These are phyloP conservation scores for Backusella mclennaniae DNA, from an alignment of 192 early-diverging fungal species.

Conservation along the genomic window DNA sequence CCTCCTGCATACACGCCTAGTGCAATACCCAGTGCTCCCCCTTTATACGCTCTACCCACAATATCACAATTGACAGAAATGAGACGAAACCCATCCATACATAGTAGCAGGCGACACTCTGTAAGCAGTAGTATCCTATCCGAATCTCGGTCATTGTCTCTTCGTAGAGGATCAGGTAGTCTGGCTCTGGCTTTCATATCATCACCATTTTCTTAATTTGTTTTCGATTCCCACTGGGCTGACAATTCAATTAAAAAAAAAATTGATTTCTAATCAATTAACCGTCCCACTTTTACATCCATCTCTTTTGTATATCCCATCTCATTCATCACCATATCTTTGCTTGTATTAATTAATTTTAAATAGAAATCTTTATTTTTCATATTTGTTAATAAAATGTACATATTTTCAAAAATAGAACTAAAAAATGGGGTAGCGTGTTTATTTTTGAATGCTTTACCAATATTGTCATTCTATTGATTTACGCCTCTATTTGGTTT, in stretches of 20 bases:
- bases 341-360: not conserved
- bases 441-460: too few relatives aligned
- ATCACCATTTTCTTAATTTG: not conserved
- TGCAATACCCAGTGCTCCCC: not conserved
- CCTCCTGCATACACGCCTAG: not conserved
- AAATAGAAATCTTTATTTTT: not conserved
- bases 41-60: not conserved
- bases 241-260: not conserved
- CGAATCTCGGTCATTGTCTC: not conserved
- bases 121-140: not conserved
- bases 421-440: too few relatives aligned
- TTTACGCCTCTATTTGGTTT: not conserved
- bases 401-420: not conserved
- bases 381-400: not conserved
- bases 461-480: not conserved
- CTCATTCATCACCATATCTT: not conserved
- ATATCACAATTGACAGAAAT: not conserved
- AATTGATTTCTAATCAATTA: not conserved
- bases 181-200: not conserved
- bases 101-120: not conserved
- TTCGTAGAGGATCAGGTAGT: conserved; percentile 4
- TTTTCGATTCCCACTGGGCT: not conserved
- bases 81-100: not conserved
- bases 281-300: not conserved
- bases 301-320: not conserved